Base-by-base conservation (phyloP, 2,329 filamentous ascomycete genomes). In the Albifimbria verrucaria region DNA sequence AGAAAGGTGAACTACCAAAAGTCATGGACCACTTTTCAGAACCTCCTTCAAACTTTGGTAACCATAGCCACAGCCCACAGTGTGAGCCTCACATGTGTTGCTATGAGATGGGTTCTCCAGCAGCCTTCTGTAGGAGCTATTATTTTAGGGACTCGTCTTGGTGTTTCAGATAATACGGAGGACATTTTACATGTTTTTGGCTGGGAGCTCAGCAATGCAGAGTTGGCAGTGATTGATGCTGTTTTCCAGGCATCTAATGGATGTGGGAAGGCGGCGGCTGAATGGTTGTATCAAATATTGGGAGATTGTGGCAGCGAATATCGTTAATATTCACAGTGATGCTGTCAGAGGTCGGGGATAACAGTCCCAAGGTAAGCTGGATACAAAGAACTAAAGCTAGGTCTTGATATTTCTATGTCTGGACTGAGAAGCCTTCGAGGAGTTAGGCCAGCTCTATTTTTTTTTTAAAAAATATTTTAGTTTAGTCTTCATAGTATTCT, bases 21-120 rank as follows among this genome's bases (percentile, higher is more conserved):
- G n/a, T n/a, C 72, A 2, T 81, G 78, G 78, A 32, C 47, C 0
- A 62, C 74, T 0, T 79, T 79, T 56, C 78, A 80, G 59, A 62
- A 66, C 6, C 59, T 80, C 1, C 61, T 80, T 3, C 24, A 47
- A 7, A 64, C 65, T 4, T 63, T 80, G 17, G 59, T 62, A 3
- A 41, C 28, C 0, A 68, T 79, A n/a, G 73, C 71, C 0, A 53
- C 54, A n/a, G 75, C 72, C 46, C 66, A 79, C 54, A 47, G 56
- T 0, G 72, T 76, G 2, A 65, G 68, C 2, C 65, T 79, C 18
- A 70, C 76, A 1, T 74, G 72, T 11, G 75, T 79, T 1, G 77
- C 77, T 1, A 72, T 69, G 7, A 66, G 77, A 56, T 80, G 75
- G 72, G 74, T 80, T 1, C 65, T 80, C 17, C 77, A 80, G 54